Evolutionary conservation across 192 early-diverging fungal genomes (phyloP).

Genomic region (Mortierella antarctica): DNA sequence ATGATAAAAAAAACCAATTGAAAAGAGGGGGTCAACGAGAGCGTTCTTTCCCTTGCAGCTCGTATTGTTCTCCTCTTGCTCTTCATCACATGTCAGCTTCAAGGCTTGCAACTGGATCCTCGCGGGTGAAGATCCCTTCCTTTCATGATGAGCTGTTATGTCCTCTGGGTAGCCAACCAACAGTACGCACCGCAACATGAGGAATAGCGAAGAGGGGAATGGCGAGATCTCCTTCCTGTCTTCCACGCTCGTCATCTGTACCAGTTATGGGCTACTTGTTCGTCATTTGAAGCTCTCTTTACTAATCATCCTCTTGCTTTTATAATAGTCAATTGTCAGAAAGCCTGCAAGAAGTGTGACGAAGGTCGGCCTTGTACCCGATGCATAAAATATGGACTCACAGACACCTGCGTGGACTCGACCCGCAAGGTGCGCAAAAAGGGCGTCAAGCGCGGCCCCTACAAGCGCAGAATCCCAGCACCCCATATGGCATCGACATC

Average conservation of each 20-base stretch:
- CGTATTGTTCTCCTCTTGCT: too few species aligned
- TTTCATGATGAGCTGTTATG: too few species aligned
- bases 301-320: not conserved
- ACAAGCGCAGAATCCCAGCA: conserved; percentile 68
- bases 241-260: too few species aligned
- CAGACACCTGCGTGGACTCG: conserved; percentile 79
- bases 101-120: not conserved
- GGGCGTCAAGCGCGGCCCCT: conserved; percentile 88
- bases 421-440: conserved; percentile 84
- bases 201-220: not conserved
- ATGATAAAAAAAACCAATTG: too few species aligned
- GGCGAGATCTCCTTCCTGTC: not conserved
- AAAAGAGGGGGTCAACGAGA: not conserved
- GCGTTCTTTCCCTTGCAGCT: not conserved
- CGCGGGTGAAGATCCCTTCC: too few species aligned
- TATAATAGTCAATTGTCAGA: conserved; percentile 80
- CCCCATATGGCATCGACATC: conserved; percentile 28
- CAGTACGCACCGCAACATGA: not conserved
- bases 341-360: conserved; percentile 94
- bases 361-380: conserved; percentile 85
- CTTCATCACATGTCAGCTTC: conserved; percentile 11
- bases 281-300: not conserved
- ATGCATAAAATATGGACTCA: conserved; percentile 79
- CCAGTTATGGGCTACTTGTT: too few species aligned
- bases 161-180: too few species aligned